Conservation (phyloP, 2,329 filamentous ascomycete genomes). For the Neocucurbitaria cava region DNA sequence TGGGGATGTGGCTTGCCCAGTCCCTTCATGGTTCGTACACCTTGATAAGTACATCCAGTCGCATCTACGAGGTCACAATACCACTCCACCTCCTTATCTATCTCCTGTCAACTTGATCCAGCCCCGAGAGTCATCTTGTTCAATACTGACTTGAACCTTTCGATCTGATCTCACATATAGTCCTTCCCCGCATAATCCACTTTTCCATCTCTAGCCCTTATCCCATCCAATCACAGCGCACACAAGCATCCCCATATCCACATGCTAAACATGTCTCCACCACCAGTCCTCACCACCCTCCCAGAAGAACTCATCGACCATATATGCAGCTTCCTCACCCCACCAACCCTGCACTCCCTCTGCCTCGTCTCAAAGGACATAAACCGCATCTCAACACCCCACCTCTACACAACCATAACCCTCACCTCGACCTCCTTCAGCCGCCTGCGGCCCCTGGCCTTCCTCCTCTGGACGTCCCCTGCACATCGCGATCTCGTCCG, state of each 20-base stretch:
- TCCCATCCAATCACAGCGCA: background rate
- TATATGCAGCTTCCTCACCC: constrained; percentile 4
- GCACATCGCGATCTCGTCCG: constrained; percentile 11
- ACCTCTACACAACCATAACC: constrained; percentile 17
- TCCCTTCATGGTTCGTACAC: background rate
- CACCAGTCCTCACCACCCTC: constrained; percentile 5
- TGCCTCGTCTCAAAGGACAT: constrained; percentile 15
- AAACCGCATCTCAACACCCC: constrained; percentile 20
- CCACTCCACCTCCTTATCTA: too few species aligned
- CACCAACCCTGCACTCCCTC: constrained; percentile 7
- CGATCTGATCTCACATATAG: background rate
- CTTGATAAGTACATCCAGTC: background rate
- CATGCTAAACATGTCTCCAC: background rate
- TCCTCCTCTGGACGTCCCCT: constrained; percentile 17
- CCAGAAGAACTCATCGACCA: constrained; percentile 24
- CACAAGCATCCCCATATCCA: background rate
- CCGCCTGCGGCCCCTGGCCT: constrained; percentile 16
- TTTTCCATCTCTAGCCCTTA: background rate
- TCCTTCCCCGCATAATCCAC: background rate
- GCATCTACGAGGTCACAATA: background rate
- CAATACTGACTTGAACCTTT: background rate
- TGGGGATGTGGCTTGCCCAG: background rate
- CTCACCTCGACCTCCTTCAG: constrained; percentile 12
- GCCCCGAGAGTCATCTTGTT: background rate
- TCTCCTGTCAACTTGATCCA: background rate